A percentile compares a stretch with the other conserved stretches of the same genome.
Conservation (phyloP, 2,329 filamentous ascomycete genomes). For the Arachnopeziza araneosa region DNA sequence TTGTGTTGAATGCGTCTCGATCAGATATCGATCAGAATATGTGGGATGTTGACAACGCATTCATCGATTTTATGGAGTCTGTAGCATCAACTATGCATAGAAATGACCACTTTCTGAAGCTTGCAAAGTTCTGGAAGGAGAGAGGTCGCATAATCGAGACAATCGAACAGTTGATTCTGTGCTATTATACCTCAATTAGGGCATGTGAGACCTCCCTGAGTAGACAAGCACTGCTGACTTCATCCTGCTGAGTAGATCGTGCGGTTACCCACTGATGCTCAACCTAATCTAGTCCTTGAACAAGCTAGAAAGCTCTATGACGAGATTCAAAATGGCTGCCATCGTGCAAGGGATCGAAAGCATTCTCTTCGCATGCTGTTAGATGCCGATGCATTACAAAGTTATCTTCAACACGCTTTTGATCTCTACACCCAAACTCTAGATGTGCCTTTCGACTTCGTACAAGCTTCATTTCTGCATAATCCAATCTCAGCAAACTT, state of each 20-base stretch:
- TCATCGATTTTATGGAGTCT: background rate
- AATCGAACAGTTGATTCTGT: conserved; percentile 2
- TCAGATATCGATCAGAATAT: background rate
- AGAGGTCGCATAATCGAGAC: conserved; percentile 3
- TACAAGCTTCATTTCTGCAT: conserved; percentile 4
- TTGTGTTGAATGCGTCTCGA: conserved; percentile 7
- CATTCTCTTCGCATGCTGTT: conserved; percentile 2
- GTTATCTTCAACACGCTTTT: conserved; percentile 8
- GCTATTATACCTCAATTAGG: conserved; percentile 2
- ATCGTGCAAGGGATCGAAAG: background rate
- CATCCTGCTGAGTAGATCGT: background rate
- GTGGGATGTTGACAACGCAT: conserved; percentile 7
- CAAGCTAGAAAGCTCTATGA: conserved; percentile 3
- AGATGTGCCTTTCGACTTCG: conserved; percentile 8
- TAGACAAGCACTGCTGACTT: no score
- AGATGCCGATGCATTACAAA: conserved; percentile 3
- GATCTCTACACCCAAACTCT: conserved; percentile 10
- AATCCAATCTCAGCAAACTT: conserved; percentile 13
- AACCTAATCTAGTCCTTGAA: background rate
- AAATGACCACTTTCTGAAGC: background rate
- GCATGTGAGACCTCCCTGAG: no score
- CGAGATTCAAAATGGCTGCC: background rate
- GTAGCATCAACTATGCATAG: background rate
- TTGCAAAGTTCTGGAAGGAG: conserved; percentile 2
- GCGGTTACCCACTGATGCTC: background rate